Conservation (phyloP, 2,329 filamentous ascomycete species). For the Fusarium zealandicum region DNA sequence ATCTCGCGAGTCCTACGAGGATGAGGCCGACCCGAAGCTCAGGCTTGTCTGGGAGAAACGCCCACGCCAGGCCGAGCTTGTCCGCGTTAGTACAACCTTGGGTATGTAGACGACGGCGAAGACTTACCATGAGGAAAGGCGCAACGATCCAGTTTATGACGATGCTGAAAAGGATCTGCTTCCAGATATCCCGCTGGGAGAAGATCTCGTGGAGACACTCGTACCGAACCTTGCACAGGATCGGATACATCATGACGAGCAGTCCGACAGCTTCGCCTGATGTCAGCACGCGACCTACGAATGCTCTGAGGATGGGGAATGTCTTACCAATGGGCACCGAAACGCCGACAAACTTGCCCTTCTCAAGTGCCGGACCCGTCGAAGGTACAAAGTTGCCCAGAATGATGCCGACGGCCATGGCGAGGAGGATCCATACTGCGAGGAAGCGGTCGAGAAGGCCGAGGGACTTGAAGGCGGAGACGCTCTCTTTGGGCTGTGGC, state of each 20-base stretch:
- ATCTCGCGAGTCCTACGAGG: constrained; percentile 82
- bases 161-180: constrained; percentile 79
- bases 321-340: constrained; percentile 69
- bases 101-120: not conserved
- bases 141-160: constrained; percentile 84
- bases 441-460: constrained; percentile 69
- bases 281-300: not conserved
- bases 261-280: constrained; percentile 70
- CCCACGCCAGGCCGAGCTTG: constrained; percentile 72
- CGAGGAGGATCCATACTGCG: constrained; percentile 77
- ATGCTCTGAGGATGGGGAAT: not conserved
- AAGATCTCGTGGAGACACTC: constrained; percentile 76
- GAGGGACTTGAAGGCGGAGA: constrained; percentile 60
- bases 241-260: constrained; percentile 94
- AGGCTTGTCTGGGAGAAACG: constrained; percentile 66
- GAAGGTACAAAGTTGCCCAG: constrained; percentile 76
- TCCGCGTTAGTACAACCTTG: constrained; percentile 12
- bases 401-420: constrained; percentile 78
- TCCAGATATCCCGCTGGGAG: constrained; percentile 69
- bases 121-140: constrained; percentile 77
- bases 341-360: constrained; percentile 74
- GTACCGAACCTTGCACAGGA: constrained; percentile 84
- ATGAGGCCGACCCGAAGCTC: constrained; percentile 73
- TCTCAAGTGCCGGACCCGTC: constrained; percentile 68
- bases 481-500: not conserved